Evolutionary conservation across 305 asterid genomes (phyloP).

Genomic region (Plantago coronopus): DNA sequence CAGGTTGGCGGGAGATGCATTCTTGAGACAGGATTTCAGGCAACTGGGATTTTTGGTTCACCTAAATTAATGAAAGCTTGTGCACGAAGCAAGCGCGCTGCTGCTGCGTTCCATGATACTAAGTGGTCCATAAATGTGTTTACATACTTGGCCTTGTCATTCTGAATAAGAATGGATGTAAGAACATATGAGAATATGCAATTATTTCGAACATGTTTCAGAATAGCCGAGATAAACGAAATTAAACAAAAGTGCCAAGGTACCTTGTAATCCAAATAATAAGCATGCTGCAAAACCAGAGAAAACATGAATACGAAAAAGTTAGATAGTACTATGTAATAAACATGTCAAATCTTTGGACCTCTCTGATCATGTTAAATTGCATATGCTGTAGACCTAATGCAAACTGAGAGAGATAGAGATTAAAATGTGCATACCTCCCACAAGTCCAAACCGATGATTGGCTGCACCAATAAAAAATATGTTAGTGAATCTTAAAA

Average conservation of each 20-base stretch:
- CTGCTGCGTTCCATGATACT: constrained; percentile 83
- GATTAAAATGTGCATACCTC: constrained; percentile 55
- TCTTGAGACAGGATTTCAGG: constrained; percentile 33
- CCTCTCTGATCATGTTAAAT: neutral
- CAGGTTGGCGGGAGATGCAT: neutral
- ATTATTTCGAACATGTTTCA: neutral
- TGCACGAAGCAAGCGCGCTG: constrained; percentile 86
- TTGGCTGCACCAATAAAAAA: constrained; percentile 58
- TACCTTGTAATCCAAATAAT: constrained; percentile 88
- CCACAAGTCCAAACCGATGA: constrained; percentile 80
- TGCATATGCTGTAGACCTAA: neutral
- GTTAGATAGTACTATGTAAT: neutral
- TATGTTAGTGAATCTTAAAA: constrained; percentile 20
- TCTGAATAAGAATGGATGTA: constrained; percentile 35
- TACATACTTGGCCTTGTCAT: constrained; percentile 48
- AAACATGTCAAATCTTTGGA: neutral
- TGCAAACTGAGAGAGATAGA: constrained; percentile 24
- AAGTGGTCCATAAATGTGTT: constrained; percentile 57
- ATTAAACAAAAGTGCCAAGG: constrained; percentile 9
- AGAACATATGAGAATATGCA: neutral
- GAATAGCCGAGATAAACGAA: neutral
- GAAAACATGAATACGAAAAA: neutral
- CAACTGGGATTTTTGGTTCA: constrained; percentile 88
- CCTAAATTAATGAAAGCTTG: constrained; percentile 91
- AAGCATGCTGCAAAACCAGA: constrained; percentile 77